phyloP scores from a whole-genome alignment of 208 protist species.

The Crithidia fasciculata region DNA sequence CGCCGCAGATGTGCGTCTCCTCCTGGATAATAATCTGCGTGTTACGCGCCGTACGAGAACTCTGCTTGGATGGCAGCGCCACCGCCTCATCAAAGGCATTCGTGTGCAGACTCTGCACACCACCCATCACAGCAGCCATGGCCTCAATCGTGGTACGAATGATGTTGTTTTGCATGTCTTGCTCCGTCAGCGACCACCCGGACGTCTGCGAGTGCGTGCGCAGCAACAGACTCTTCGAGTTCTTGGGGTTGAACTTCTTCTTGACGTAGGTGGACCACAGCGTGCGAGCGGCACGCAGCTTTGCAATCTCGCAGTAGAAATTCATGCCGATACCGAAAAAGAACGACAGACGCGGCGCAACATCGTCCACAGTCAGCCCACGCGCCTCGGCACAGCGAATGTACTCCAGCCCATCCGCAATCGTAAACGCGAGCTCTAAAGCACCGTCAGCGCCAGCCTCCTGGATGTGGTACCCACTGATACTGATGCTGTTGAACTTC shows the following conservation, averaged over 20 bases:
- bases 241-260: conserved; percentile 94
- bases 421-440: conserved; percentile 95
- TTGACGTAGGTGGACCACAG: conserved; percentile 95
- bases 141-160: conserved; percentile 97
- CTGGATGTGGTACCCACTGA: conserved; percentile 97
- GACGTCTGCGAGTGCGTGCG: conserved; percentile 97
- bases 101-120: conserved; percentile 94
- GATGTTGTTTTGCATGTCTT: conserved; percentile 97
- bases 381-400: conserved; percentile 66
- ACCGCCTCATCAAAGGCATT: conserved; percentile 97
- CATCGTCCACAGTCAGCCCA: conserved; percentile 92
- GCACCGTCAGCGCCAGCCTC: conserved; percentile 92
- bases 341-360: conserved; percentile 95
- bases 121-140: conserved; percentile 95
- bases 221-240: conserved; percentile 86
- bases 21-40: conserved; percentile 96
- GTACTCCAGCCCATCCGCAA: conserved; percentile 96
- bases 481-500: conserved; percentile 95
- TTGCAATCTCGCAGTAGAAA: conserved; percentile 97
- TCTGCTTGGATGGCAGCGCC: conserved; percentile 93
- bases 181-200: conserved; percentile 97
- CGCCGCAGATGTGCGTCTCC: conserved; percentile 89
- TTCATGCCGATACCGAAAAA: conserved; percentile 98
- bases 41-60: conserved; percentile 94
- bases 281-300: conserved; percentile 94